A percentile compares a stretch with the other conserved stretches of the same genome.
These are phyloP conservation scores for Scheffersomyces stambukii DNA, from an alignment of 1,139 yeast genomes.

Conservation along the genomic window DNA sequence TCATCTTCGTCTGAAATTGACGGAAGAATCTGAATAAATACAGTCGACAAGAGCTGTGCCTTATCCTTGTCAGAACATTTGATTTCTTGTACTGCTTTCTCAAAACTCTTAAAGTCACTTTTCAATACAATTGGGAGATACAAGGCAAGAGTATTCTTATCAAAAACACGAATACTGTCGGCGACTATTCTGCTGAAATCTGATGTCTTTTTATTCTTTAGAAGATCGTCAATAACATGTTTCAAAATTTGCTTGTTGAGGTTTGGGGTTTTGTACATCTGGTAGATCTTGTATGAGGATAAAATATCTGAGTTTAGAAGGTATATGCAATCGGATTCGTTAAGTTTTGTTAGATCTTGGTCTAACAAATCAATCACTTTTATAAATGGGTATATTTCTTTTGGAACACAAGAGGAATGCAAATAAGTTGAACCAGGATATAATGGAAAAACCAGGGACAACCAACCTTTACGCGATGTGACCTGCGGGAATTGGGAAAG, in stretches of 20 bases:
- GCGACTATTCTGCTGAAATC: too few relatives aligned
- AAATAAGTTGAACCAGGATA: conserved; percentile 5
- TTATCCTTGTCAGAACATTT: too few relatives aligned
- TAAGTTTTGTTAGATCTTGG: conserved; percentile 1
- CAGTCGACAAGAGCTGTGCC: too few relatives aligned
- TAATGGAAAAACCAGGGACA: conserved; percentile 6
- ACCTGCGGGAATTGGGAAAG: conserved; percentile 5
- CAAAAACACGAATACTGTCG: too few relatives aligned
- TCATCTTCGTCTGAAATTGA: too few relatives aligned
- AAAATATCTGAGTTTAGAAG: conserved; percentile 2
- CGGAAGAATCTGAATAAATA: too few relatives aligned
- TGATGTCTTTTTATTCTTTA: conserved; percentile 2
- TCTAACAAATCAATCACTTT: conserved; percentile 1
- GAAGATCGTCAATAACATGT: conserved; percentile 1
- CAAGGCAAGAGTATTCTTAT: too few relatives aligned
- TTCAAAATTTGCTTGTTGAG: conserved; percentile 4
- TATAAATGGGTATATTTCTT: conserved; percentile 2
- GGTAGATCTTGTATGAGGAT: conserved; percentile 4
- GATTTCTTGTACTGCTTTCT: too few relatives aligned
- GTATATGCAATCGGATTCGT: conserved; percentile 5
- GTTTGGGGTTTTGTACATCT: conserved; percentile 3
- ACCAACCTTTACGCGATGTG: conserved; percentile 7
- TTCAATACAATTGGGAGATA: too few relatives aligned
- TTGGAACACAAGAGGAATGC: conserved; percentile 1
- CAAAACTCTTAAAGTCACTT: too few relatives aligned